Base-by-base conservation (phyloP, 768 basidiomycete species). In the Phaeotremella fagi region DNA sequence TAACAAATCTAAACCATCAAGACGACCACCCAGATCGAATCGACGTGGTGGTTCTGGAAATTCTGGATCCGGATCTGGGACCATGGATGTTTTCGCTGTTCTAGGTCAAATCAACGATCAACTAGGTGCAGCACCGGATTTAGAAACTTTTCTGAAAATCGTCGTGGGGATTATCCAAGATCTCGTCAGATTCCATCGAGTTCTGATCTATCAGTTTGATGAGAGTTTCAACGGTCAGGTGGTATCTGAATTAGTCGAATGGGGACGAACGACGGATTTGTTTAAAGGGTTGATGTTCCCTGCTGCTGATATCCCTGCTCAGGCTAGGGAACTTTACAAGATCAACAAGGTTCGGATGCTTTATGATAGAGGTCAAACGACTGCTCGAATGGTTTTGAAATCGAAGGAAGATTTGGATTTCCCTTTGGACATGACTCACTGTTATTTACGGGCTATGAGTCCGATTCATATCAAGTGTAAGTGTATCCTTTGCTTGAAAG, bases 341-440 rank as follows among this genome's bases (percentile, higher is more conserved):
- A 79, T 84, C 62, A 88, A 88, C 75, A 88, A 86, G 64, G 86
- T 88, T 22, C 82, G 87, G 6, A 64, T 87, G 25, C 74, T 89
- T 22, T 90, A 89, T 64, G 82, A 89, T 66, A 79, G 86, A 18
- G 79, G 79, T 7, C 85, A 85, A 65, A 78, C 80, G 0, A 87
- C 87, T 0, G 87, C 87, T 3, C 79, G 87, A 1, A 78, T 90
- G 41, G 82, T 88, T 18, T 82, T 83, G 18, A 78, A 82, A 43
- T 78, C 72, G 44, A 78, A 79, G 60, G 78, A 78, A 25, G 87
- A 90, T 71, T 78, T 90, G 4, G 80, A 84, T 43, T 73, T 74
- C 4, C 87, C 87, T 1, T 53, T 85, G 80, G 82, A 89, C 64
- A 87, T 89, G 86, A 88, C 87, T 0, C 85, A 89, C 71, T 86